Base-by-base conservation (phyloP, 2,329 filamentous ascomycete genomes). In the Alternaria sp. region DNA sequence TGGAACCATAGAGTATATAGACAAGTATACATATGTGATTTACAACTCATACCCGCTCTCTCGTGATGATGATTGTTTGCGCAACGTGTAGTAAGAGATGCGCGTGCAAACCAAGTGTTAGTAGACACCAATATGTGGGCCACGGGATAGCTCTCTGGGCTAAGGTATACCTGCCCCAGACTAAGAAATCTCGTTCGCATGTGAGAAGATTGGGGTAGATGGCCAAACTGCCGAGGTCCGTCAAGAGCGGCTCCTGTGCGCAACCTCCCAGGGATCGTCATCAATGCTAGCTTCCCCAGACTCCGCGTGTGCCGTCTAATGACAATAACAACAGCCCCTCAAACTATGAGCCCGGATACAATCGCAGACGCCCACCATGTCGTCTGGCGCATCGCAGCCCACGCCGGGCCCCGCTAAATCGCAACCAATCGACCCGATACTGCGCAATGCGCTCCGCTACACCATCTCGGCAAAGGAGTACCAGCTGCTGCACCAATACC, bases 391-490 rank as follows among this genome's bases (percentile, higher is more conserved):
- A 47, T 65, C 72, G 54, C 70, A 69, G 45, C 71, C 77, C 32
- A 68, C 75, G 28, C 68, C 76, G 36, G 36, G 36, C 9, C 61
- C 72, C 19, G 70, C 69, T 57, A 73, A 74, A 61, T 58, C 71
- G 21, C 69, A 77, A 30, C 69, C 59, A 19, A 73, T 86, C 63
- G 91, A 95, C 69, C 91, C 92, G 6, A 86, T 96, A 66, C 86
- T 96, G 60, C 92, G 92, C 80, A 96, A 96, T 79, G 90, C 93
- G 46, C 85, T 97, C 62, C 90, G 93, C 69, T 94, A 97, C 81
- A 96, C 92, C 61, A 80, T 90, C 57, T 93, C 94, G 76, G 89
- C 93, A 45, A 89, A 90, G 79, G 94, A 97, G 79, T 97, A 97
- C 80, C 90, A 92, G 69, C 83, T 90, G 1, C 87, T 97, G 17